These are phyloP conservation scores for Lycium barbarum DNA, from an alignment of 257 asterid genomes.

Conservation along the genomic window DNA sequence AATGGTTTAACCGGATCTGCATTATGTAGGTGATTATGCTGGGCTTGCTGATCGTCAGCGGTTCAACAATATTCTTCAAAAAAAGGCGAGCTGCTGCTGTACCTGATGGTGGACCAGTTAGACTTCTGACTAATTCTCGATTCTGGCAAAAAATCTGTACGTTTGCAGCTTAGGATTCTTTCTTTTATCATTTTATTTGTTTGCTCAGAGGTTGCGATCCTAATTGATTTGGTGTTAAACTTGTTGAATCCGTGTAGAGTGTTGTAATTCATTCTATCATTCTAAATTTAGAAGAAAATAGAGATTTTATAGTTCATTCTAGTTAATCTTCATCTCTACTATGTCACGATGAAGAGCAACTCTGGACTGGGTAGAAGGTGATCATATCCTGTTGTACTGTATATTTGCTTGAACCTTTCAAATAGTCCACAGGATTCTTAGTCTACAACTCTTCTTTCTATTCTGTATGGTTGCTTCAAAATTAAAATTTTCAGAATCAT, in stretches of 20 bases:
- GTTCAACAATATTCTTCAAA: conserved; percentile 76
- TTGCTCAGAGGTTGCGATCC: neutral
- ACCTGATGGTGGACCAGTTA: conserved; percentile 59
- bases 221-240: neutral
- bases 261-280: neutral
- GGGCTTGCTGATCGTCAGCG: conserved; percentile 72
- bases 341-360: neutral
- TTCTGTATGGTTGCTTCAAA: neutral
- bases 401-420: neutral
- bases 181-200: neutral
- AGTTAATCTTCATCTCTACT: neutral
- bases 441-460: neutral
- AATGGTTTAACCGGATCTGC: neutral
- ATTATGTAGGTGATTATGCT: conserved; percentile 64
- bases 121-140: conserved; percentile 76
- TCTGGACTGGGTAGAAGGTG: neutral
- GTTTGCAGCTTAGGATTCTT: conserved; percentile 20
- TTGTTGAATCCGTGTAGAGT: neutral
- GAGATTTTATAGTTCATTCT: neutral
- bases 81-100: conserved; percentile 53
- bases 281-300: neutral
- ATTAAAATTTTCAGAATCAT: neutral
- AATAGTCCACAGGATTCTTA: neutral
- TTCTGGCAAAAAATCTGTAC: conserved; percentile 43
- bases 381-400: conserved; percentile 26